These are phyloP conservation scores for Trypanosoma rangeli DNA, from an alignment of 208 protist genomes.

Conservation along the genomic window DNA sequence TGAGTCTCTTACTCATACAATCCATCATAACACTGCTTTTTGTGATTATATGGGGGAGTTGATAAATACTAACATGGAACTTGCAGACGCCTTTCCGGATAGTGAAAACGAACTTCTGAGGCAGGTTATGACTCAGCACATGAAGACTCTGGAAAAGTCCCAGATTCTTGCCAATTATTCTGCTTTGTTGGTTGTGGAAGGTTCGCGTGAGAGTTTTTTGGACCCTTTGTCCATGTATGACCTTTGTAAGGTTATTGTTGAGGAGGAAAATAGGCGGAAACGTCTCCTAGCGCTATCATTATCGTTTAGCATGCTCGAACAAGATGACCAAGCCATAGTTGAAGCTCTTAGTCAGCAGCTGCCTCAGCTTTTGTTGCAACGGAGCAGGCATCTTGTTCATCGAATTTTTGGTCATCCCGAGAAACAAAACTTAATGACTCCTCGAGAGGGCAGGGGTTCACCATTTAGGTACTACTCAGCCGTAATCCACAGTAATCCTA, in stretches of 20 bases:
- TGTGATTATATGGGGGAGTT: conserved; percentile 79
- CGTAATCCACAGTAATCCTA: conserved; percentile 28
- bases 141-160: conserved; percentile 42
- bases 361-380: conserved; percentile 58
- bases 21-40: conserved; percentile 79
- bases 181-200: conserved; percentile 71
- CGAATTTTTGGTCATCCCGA: conserved; percentile 52
- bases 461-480: conserved; percentile 31
- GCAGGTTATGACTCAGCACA: conserved; percentile 39
- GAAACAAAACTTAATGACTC: conserved; percentile 3
- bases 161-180: conserved; percentile 63
- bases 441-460: conserved; percentile 16
- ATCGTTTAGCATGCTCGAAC: conserved; percentile 82
- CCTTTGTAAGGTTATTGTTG: conserved; percentile 62
- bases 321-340: conserved; percentile 71
- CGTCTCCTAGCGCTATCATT: conserved; percentile 74
- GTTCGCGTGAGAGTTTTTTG: conserved; percentile 79
- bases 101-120: conserved; percentile 15
- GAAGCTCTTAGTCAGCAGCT: conserved; percentile 62
- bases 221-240: conserved; percentile 78
- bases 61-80: conserved; percentile 46
- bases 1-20: conserved; percentile 65
- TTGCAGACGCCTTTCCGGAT: conserved; percentile 5
- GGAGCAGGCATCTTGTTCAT: conserved; percentile 70
- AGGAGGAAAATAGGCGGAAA: conserved; percentile 66